These are phyloP conservation scores for Tetrapisispora nanseiensis DNA, from an alignment of 805 yeast genomes.

Conservation along the genomic window DNA sequence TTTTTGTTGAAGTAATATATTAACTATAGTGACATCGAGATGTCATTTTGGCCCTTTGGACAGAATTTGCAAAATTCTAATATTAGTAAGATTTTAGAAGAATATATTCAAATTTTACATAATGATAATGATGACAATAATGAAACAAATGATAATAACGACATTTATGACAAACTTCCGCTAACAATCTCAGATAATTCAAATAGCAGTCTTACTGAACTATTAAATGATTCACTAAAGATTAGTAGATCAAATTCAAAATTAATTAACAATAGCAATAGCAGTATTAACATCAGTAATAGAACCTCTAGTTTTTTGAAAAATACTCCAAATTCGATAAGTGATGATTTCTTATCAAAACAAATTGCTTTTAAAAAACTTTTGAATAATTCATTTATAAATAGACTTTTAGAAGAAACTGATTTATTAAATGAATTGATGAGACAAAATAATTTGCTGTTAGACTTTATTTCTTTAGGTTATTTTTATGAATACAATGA, in stretches of 20 bases:
- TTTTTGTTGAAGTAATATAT: background rate
- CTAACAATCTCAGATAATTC: background rate
- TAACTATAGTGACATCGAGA: too few relatives aligned
- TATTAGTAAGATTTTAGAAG: constrained; percentile 29
- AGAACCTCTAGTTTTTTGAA: background rate
- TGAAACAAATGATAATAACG: background rate
- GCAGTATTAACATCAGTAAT: background rate
- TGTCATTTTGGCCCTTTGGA: constrained; percentile 36
- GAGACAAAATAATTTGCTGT: constrained; percentile 29
- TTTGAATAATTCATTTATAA: constrained; percentile 26
- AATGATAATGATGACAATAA: constrained; percentile 2
- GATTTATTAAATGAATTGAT: constrained; percentile 31
- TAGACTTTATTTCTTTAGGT: constrained; percentile 45
- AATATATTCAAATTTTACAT: constrained; percentile 20
- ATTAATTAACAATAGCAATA: background rate
- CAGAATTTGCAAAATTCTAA: constrained; percentile 24
- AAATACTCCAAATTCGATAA: background rate
- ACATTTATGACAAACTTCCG: background rate
- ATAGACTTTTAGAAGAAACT: constrained; percentile 30
- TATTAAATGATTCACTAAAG: background rate
- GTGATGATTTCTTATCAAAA: constrained; percentile 1
- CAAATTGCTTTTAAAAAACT: background rate
- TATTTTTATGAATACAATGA: constrained; percentile 24
- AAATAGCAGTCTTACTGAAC: background rate
- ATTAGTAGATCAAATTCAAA: background rate